Evolutionary conservation across 768 basidiomycete species (phyloP).

Genomic region (Kwoniella europaea): DNA sequence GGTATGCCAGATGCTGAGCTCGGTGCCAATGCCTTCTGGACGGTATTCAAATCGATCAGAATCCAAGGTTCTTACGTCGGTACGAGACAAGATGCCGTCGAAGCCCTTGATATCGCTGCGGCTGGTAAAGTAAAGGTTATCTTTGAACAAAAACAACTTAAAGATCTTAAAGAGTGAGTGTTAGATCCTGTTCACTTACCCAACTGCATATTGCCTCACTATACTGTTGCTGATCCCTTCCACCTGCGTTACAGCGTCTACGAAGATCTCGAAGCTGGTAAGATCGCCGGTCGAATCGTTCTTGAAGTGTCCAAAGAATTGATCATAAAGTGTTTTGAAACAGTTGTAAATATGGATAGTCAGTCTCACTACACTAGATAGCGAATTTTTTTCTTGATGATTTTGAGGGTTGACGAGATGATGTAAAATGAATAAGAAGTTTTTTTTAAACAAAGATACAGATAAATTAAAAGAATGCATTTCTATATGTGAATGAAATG

Average conservation of each 20-base stretch:
- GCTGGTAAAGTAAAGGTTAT: conserved; percentile 66
- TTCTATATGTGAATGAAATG: conserved; percentile 1
- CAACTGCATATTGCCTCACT: too few relatives aligned
- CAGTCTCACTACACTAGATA: too few relatives aligned
- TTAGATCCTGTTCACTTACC: neutral
- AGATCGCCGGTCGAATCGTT: conserved; percentile 37
- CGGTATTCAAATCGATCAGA: conserved; percentile 57
- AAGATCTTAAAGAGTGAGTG: conserved; percentile 29
- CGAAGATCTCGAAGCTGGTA: conserved; percentile 38
- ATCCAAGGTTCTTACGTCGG: conserved; percentile 61
- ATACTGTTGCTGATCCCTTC: too few relatives aligned
- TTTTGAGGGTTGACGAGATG: neutral
- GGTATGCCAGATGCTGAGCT: conserved; percentile 67
- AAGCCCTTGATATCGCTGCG: conserved; percentile 78
- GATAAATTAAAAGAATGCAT: neutral
- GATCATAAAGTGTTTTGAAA: neutral
- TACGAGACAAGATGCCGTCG: conserved; percentile 75
- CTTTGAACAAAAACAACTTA: conserved; percentile 29
- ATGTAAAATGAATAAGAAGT: neutral
- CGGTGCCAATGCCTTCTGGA: conserved; percentile 60
- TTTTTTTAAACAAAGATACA: neutral
- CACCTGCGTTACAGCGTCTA: conserved; percentile 19
- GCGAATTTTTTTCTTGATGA: conserved; percentile 1
- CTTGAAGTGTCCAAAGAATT: conserved; percentile 28
- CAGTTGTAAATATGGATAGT: neutral